phyloP scores from a whole-genome alignment of 2,329 filamentous ascomycete genomes.

The Trichoderma simmonsii region DNA sequence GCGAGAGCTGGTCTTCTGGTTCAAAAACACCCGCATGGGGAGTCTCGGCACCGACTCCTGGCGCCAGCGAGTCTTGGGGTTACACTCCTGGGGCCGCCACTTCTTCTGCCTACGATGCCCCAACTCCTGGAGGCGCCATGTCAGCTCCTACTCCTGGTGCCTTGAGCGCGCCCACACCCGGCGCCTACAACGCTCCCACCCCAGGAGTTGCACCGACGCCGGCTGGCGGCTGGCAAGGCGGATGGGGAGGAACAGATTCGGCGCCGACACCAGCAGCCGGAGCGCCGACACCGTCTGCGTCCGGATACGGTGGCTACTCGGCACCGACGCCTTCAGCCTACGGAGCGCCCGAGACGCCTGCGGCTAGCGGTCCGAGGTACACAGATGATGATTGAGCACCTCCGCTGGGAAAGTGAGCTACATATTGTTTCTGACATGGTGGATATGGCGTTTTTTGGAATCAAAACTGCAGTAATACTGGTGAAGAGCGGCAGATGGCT shows the following conservation, averaged over 20 bases:
- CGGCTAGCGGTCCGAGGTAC: constrained; percentile 55
- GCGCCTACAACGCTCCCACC: constrained; percentile 63
- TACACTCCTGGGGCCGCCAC: constrained; percentile 51
- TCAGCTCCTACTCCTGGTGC: constrained; percentile 61
- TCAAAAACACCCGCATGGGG: constrained; percentile 78
- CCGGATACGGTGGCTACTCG: constrained; percentile 51
- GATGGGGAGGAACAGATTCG: constrained; percentile 58
- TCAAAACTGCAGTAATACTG: constrained; percentile 7
- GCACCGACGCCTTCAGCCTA: constrained; percentile 65
- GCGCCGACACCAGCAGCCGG: constrained; percentile 64
- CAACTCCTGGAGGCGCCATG: constrained; percentile 59
- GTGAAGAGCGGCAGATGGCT: background rate
- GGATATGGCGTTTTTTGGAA: constrained; percentile 8
- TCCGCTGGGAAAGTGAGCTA: background rate
- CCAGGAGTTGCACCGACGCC: constrained; percentile 67
- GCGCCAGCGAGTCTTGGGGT: constrained; percentile 59
- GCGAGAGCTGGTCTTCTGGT: constrained; percentile 62
- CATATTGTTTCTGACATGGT: background rate
- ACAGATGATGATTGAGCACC: constrained; percentile 46
- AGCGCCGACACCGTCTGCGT: constrained; percentile 68
- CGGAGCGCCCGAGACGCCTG: constrained; percentile 58
- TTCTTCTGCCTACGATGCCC: constrained; percentile 62
- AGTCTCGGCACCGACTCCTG: constrained; percentile 56
- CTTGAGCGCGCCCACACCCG: constrained; percentile 68
- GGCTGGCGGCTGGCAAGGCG: constrained; percentile 58